These are phyloP conservation scores for Carex littledalei DNA, from an alignment of 176 grass and related monocot species.

Conservation along the genomic window DNA sequence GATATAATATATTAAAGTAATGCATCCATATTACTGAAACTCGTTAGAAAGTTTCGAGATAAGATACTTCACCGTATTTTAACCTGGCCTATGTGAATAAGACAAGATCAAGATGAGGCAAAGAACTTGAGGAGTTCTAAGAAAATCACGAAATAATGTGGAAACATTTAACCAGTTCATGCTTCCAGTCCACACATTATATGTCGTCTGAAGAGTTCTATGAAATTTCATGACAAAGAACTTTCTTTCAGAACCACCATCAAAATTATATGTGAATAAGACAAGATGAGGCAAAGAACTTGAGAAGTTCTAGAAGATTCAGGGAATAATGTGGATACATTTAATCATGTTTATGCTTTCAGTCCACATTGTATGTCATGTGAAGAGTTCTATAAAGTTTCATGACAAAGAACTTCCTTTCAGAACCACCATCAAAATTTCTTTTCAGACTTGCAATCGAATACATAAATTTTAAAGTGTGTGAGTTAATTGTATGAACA, in stretches of 20 bases:
- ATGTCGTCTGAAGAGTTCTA: slow-evolving; percentile 33
- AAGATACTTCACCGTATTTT: slow-evolving; percentile 14
- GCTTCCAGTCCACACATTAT: slow-evolving; percentile 7
- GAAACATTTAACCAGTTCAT: slow-evolving; percentile 38
- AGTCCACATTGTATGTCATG: too few species aligned
- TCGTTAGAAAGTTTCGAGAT: slow-evolving; percentile 1
- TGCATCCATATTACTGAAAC: too few species aligned
- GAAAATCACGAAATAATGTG: slow-evolving; percentile 39
- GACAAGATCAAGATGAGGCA: slow-evolving; percentile 18
- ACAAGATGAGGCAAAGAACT: too few species aligned
- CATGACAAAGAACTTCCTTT: too few species aligned
- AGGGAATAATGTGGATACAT: too few species aligned
- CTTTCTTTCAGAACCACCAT: slow-evolving; percentile 27
- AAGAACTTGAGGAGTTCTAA: slow-evolving; percentile 49
- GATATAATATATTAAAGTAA: neutral
- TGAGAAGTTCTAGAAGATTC: too few species aligned
- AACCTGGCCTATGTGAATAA: slow-evolving; percentile 28
- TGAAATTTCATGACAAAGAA: slow-evolving; percentile 29
- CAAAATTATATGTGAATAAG: slow-evolving; percentile 10
- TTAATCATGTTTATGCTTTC: too few species aligned
- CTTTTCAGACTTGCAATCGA: too few species aligned
- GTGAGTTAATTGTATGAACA: too few species aligned
- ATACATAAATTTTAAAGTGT: too few species aligned
- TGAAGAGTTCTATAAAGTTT: too few species aligned
- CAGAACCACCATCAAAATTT: too few species aligned